These are phyloP conservation scores for Aureobasidium sp. DNA, from an alignment of 2,329 filamentous ascomycete genomes.

Conservation along the genomic window DNA sequence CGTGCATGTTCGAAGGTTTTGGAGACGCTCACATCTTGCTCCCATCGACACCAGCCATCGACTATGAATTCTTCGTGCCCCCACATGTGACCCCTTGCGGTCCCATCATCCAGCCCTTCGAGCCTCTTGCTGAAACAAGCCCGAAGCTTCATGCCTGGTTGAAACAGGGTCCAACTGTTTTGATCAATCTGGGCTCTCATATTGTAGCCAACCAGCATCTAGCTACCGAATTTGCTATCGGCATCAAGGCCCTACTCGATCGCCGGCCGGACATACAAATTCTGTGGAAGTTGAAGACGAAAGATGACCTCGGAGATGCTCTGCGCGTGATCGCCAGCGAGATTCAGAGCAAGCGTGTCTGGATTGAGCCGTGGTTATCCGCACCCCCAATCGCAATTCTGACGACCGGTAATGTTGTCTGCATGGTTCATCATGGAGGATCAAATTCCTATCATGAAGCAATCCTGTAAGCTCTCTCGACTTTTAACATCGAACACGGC, in stretches of 20 bases:
- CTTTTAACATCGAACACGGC: not conserved
- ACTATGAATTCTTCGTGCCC: not conserved
- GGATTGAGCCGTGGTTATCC: slow-evolving; percentile 9
- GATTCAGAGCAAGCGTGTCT: not conserved
- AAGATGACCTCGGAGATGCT: not conserved
- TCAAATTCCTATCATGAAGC: slow-evolving; percentile 15
- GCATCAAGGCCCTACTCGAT: slow-evolving; percentile 3
- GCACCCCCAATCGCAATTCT: slow-evolving; percentile 9
- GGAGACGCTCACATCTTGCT: not conserved
- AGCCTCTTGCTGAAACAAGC: not conserved
- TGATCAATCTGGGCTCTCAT: slow-evolving; percentile 13
- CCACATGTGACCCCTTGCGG: not conserved
- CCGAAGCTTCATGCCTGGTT: not conserved
- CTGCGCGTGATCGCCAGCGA: not conserved
- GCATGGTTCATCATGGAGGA: slow-evolving; percentile 13
- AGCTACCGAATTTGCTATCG: not conserved
- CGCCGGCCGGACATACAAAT: slow-evolving; percentile 5
- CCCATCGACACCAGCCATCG: not conserved
- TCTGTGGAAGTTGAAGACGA: slow-evolving; percentile 12
- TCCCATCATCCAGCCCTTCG: not conserved
- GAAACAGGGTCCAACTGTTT: not conserved
- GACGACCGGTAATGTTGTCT: not conserved
- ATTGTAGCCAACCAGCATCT: not conserved
- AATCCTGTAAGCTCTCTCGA: not conserved
- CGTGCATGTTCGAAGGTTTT: not conserved